Base-by-base conservation (phyloP, 2,329 filamentous ascomycete species). In the Ilyonectria robusta region DNA sequence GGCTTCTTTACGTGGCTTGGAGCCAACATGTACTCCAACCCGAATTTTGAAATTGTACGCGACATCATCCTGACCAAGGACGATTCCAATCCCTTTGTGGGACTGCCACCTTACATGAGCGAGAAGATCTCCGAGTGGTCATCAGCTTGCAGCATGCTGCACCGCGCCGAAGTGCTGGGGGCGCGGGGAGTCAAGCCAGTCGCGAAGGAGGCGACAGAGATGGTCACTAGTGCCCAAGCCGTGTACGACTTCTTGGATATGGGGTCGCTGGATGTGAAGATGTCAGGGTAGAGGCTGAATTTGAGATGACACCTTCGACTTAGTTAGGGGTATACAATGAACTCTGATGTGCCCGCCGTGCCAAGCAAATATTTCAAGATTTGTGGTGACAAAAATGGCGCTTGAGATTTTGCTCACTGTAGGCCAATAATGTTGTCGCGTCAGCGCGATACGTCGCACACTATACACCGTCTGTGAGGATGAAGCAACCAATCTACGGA, bases 71-170 rank as follows among this genome's bases (percentile, higher is more conserved):
- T 6, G 13, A 13, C 50, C 33, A 10, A n/a, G 17, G 10, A 44
- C n/a, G 5, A 7, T 10, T 10, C n/a, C 3, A 56, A 56, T 19
- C 53, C 53, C 2, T 56, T 56, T 29, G 53, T 44, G 15, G 35
- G 53, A 21, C 53, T 56, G 13, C 53, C 53, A n/a, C 53, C 53
- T 11, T 56, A 56, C 35, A 56, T 56, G 53, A 37, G 23, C 33
- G 9, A 7, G 8, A 33, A 44, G n/a, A 33, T 29, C 13, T 26
- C 33, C 5, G 19, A 13, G 6, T 56, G 35, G 35, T 13, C 37
- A 29, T 42, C 53, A 19, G 33, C 19, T n/a, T 2, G 44, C 4
- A 21, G 33, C 9, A 56, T 56, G 23, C 19, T 56, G 53, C 53
- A 56, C 15, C 53, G 53, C 4, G 33, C 15, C 11, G 10, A 56